These are phyloP conservation scores for Pichia sp. DNA, from an alignment of 1,139 yeast species.

Conservation along the genomic window DNA sequence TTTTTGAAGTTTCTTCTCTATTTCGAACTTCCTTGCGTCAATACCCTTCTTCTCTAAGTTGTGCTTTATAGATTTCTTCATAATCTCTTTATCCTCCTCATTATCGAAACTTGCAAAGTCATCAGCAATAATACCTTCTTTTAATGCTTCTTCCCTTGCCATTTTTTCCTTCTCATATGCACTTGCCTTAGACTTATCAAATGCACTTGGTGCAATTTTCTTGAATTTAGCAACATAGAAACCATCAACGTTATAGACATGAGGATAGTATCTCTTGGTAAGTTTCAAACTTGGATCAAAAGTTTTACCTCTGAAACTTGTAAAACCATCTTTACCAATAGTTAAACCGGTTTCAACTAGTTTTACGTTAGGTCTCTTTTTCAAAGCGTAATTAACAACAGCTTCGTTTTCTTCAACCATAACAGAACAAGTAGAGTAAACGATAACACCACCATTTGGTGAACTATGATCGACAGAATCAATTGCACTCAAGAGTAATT, in stretches of 20 bases:
- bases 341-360: constrained; percentile 89
- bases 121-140: constrained; percentile 73
- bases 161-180: constrained; percentile 78
- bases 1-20: constrained; percentile 23
- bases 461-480: constrained; percentile 95
- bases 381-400: constrained; percentile 94
- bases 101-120: constrained; percentile 82
- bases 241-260: constrained; percentile 97
- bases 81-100: constrained; percentile 66
- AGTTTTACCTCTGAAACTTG: constrained; percentile 86
- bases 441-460: constrained; percentile 87
- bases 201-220: constrained; percentile 82
- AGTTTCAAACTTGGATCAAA: constrained; percentile 70
- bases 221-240: constrained; percentile 95
- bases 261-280: constrained; percentile 96
- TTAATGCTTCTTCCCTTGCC: constrained; percentile 73
- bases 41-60: constrained; percentile 74
- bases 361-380: constrained; percentile 94
- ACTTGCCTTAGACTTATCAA: constrained; percentile 78
- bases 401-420: constrained; percentile 98
- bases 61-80: constrained; percentile 67
- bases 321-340: constrained; percentile 94
- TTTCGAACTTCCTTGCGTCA: constrained; percentile 47
- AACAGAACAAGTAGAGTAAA: constrained; percentile 96
- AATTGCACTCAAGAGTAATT: constrained; percentile 84